Percentiles rank a stretch among this genome's conserved stretches.
These are phyloP conservation scores for Aspergillus fijiensis DNA, from an alignment of 2,329 filamentous ascomycete genomes.

Conservation along the genomic window DNA sequence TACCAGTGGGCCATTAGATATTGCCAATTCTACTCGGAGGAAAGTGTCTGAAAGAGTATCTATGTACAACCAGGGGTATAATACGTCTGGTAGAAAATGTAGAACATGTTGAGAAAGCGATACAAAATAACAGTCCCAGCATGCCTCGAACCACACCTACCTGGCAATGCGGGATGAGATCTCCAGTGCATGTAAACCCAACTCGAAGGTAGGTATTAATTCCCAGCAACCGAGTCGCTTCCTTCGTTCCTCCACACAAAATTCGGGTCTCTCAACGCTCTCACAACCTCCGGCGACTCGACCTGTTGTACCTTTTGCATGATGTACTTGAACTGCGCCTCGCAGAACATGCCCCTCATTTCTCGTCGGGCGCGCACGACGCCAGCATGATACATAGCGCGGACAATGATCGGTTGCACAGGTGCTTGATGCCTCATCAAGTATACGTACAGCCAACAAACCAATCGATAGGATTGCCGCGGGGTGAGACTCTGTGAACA, in stretches of 20 bases:
- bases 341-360: constrained; percentile 32
- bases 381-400: constrained; percentile 53
- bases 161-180: no score
- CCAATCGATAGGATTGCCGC: constrained; percentile 46
- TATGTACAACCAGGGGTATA: constrained; percentile 1
- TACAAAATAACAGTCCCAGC: no score
- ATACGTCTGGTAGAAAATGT: no score
- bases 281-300: constrained; percentile 46
- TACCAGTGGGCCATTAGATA: not conserved
- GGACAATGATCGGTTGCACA: constrained; percentile 44
- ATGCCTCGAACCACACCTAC: no score
- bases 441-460: constrained; percentile 50
- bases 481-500: constrained; percentile 37
- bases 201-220: no score
- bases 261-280: constrained; percentile 19
- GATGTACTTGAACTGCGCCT: constrained; percentile 44
- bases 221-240: not conserved
- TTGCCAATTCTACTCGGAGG: not conserved
- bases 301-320: constrained; percentile 42
- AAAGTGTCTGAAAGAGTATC: not conserved
- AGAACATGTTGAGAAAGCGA: no score
- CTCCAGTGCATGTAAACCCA: no score
- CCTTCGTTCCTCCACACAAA: constrained; percentile 16
- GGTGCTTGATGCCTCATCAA: constrained; percentile 45
- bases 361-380: constrained; percentile 45